Base-by-base conservation (phyloP, 2,329 filamentous ascomycete genomes). In the Diaporthe caulivora region DNA sequence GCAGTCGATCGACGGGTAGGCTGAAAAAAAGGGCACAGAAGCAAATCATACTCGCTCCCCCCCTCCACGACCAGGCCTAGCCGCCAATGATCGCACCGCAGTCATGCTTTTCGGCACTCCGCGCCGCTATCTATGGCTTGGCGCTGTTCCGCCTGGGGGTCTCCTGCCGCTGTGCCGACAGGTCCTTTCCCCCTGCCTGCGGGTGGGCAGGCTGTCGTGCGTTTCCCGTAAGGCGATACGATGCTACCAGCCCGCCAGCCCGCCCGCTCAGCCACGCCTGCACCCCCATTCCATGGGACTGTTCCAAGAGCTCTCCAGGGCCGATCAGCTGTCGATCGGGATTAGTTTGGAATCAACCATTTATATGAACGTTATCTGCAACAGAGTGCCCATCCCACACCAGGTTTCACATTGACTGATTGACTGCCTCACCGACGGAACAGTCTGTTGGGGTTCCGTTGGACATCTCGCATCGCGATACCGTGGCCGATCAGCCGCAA, bases 71-170 rank as follows among this genome's bases (percentile, higher is more conserved):
- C 31, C 21, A 58, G 2, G 18, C 60, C 29, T 65, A 37, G 42
- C 21, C 18, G 42, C 31, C 44, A 51, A 67, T 67, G 51, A 34
- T 5, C 21, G 26, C 26, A 67, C n/a, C 24, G 11, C 44, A 37
- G 47, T 15, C 11, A 10, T 37, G 0, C 37, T 67, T 65, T 51
- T 67, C 62, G 62, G 62, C 62, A 67, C 62, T 53, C 44, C 62
- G 62, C 47, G 62, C 62, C 62, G 62, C 47, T 40, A 67, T 53
- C 62, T 53, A n/a, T n/a, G n/a, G 26, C 62, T 67, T 67, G 62
- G 47, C 62, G 47, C 47, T 26, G 37, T 21, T 67, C 15, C 15
- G 31, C 47, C 47, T 67, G 13, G 62, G 62, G 62, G 47, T 67
- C 62, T 53, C 21, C 47, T 67, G 62, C 62, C 62, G 62, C 62